phyloP scores from a whole-genome alignment of 805 yeast species.

The Grigorovia humatica region DNA sequence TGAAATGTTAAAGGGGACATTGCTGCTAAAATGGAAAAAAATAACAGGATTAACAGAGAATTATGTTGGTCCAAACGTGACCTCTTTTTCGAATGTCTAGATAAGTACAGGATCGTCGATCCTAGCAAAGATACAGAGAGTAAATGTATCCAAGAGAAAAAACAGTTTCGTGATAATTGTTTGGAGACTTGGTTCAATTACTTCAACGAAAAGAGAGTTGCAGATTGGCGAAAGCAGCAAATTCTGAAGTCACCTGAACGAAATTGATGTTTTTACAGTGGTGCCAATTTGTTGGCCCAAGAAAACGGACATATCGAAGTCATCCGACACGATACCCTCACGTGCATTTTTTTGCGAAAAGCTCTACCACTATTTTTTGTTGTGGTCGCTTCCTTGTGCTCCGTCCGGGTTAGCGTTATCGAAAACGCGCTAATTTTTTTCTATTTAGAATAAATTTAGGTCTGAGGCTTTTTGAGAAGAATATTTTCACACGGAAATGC shows the following conservation, averaged over 20 bases:
- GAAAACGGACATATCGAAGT: background rate
- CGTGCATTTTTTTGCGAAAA: too few species aligned
- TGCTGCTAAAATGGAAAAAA: constrained; percentile 17
- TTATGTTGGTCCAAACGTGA: constrained; percentile 91
- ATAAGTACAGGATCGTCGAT: constrained; percentile 53
- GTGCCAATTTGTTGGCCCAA: background rate
- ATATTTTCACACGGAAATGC: too few species aligned
- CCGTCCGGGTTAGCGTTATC: too few species aligned
- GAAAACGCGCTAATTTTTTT: too few species aligned
- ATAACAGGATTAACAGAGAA: constrained; percentile 41
- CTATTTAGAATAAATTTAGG: too few species aligned
- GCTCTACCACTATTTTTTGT: background rate
- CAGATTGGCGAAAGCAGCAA: constrained; percentile 41
- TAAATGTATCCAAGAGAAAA: constrained; percentile 48
- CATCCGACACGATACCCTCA: background rate
- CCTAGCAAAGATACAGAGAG: constrained; percentile 35
- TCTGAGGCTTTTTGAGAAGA: too few species aligned
- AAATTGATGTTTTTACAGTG: background rate
- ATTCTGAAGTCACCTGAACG: background rate
- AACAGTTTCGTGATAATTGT: constrained; percentile 62
- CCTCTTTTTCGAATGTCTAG: constrained; percentile 62
- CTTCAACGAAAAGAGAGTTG: constrained; percentile 81
- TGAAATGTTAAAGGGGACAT: constrained; percentile 26
- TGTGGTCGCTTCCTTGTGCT: too few species aligned
- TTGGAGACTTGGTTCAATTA: constrained; percentile 82